phyloP scores from a whole-genome alignment of 495 filamentous ascomycete genomes.

The Aspergillus conjunctus region DNA sequence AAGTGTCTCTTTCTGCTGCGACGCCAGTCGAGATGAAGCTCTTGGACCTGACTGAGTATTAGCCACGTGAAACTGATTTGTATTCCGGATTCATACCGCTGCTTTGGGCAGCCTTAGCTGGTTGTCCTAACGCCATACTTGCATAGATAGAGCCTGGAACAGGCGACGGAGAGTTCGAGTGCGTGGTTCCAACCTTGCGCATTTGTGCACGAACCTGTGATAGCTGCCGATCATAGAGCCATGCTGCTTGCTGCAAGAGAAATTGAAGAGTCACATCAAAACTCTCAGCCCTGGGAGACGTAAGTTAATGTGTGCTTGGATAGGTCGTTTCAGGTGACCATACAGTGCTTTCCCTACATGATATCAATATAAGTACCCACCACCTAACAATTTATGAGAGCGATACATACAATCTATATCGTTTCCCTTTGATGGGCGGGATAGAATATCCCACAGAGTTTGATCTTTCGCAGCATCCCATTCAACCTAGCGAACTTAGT shows the following conservation, averaged over 20 bases:
- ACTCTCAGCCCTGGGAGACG: constrained; percentile 52
- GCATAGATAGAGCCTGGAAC: constrained; percentile 52
- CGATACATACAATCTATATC: constrained; percentile 75
- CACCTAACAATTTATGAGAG: neutral
- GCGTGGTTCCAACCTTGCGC: constrained; percentile 64
- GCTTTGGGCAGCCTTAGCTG: constrained; percentile 60
- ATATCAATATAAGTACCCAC: constrained; percentile 33
- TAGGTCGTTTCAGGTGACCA: constrained; percentile 24
- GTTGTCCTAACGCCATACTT: constrained; percentile 52
- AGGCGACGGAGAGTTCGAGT: constrained; percentile 48
- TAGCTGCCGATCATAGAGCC: constrained; percentile 90
- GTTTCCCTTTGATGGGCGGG: constrained; percentile 67
- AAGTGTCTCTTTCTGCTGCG: constrained; percentile 62
- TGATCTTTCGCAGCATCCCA: constrained; percentile 84
- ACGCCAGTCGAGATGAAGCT: constrained; percentile 61
- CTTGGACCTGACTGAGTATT: constrained; percentile 45
- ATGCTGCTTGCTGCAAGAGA: constrained; percentile 89
- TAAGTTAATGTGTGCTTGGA: neutral
- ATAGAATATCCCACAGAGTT: constrained; percentile 86
- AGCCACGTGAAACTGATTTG: neutral
- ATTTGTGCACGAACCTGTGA: constrained; percentile 89
- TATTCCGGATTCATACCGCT: constrained; percentile 43
- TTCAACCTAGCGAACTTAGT: constrained; percentile 49
- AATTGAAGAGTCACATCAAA: constrained; percentile 84
- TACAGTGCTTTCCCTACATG: constrained; percentile 80